Base-by-base conservation (phyloP, 768 basidiomycete genomes). In the Rhodosporidiobolus odoratus region DNA sequence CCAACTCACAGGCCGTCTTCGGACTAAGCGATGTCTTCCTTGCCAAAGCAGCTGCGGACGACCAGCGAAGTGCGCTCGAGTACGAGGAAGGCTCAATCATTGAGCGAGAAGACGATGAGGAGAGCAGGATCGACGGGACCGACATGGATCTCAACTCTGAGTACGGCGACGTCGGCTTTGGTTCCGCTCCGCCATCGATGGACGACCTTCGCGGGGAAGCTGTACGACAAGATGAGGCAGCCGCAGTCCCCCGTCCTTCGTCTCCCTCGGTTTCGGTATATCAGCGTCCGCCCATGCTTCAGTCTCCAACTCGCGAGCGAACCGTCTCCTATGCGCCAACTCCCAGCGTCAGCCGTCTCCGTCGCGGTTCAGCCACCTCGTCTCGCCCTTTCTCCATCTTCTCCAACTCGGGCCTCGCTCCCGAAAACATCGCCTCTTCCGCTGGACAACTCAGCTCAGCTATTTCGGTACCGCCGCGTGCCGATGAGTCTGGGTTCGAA, bases 11-110 rank as follows among this genome's bases (percentile, higher is more conserved):
- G 75, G 89, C 91, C 19, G 92, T 93, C 8, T 94, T 91, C 66
- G 92, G 89, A 75, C 90, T 99, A 77, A 91, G 92, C 32, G 95
- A 97, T 80, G 82, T 99, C 30, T 99, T 96, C 96, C 91, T 98
- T 61, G 92, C 92, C 8, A 90, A 94, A 27, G 96, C 95, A 10
- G 91, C 95, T 3, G 79, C 78, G 7, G 78, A 72, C 41, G 81
- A 77, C 37, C 76, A 77, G 19, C 66, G 65, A 57, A 67, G 58
- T n/a, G 64, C 71, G 16, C 35, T 62, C 17, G 74, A 68, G n/a
- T 66, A 69, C 61, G 75, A 73, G n/a, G n/a, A n/a, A 10, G 73
- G 58, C 5, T 73, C 70, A 19, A 58, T 72, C 48, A 68, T 75
- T 41, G 76, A 72, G 34, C 61, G 54, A 9, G 50, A 53, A 43